A percentile compares a stretch with the other conserved stretches of the same genome.
Conservation (phyloP, 768 basidiomycete genomes). For the Fomitopsis serialis region DNA sequence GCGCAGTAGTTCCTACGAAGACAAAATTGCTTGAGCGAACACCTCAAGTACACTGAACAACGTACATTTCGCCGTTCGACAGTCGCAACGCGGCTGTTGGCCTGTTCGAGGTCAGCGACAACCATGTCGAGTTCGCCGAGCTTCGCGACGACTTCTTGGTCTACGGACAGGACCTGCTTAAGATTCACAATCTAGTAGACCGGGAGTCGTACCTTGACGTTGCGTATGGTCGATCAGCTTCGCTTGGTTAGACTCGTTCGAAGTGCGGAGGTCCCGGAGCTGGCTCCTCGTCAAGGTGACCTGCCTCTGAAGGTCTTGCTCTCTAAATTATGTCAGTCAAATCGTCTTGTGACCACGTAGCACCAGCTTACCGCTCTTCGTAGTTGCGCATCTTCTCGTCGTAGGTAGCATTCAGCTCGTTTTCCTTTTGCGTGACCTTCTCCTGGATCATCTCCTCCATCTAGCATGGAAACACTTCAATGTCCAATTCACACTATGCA, state of each 20-base stretch:
- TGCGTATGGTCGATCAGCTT: slow-evolving; percentile 88
- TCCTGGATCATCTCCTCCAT: slow-evolving; percentile 95
- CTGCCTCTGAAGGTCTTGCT: slow-evolving; percentile 91
- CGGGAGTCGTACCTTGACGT: slow-evolving; percentile 60
- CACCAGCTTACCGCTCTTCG: slow-evolving; percentile 72
- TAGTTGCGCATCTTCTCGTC: slow-evolving; percentile 96
- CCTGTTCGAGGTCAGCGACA: slow-evolving; percentile 87
- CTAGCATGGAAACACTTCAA: slow-evolving; percentile 33
- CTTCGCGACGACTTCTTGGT: slow-evolving; percentile 88
- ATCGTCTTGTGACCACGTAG: not conserved
- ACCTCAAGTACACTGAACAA: slow-evolving; percentile 2
- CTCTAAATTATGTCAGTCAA: slow-evolving; percentile 40
- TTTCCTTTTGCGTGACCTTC: slow-evolving; percentile 87
- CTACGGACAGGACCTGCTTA: slow-evolving; percentile 33
- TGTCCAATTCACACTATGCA: not conserved
- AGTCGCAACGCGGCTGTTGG: slow-evolving; percentile 89
- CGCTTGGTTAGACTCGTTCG: slow-evolving; percentile 90
- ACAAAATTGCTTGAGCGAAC: too few relatives aligned
- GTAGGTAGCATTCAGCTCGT: slow-evolving; percentile 93
- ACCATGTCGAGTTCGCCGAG: slow-evolving; percentile 94
- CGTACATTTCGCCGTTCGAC: slow-evolving; percentile 90
- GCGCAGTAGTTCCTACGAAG: slow-evolving; percentile 77
- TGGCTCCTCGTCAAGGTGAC: slow-evolving; percentile 84
- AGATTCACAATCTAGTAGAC: slow-evolving; percentile 1
- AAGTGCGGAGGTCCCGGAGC: slow-evolving; percentile 82